phyloP scores from a whole-genome alignment of 1,284 basidiomycete species.

The Meripilus lineatus region DNA sequence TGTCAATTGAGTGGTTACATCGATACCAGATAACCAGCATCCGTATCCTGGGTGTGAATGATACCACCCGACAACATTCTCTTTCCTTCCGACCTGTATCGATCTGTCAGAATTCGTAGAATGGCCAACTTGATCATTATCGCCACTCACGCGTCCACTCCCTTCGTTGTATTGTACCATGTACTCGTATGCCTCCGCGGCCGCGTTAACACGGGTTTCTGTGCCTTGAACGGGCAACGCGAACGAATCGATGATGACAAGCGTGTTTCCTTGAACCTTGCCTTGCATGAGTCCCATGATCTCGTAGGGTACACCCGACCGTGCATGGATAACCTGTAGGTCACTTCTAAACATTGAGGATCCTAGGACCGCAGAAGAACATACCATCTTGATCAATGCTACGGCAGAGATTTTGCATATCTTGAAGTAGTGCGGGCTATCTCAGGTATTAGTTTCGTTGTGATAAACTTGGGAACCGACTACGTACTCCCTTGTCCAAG shows the following conservation, averaged over 20 bases:
- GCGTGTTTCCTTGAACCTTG: constrained; percentile 81
- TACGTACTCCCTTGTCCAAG: constrained; percentile 84
- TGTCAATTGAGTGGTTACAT: constrained; percentile 92
- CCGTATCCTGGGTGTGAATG: constrained; percentile 98
- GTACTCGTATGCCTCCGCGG: constrained; percentile 95
- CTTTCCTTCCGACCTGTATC: constrained; percentile 69
- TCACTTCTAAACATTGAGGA: neutral
- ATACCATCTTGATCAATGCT: constrained; percentile 97
- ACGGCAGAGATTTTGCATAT: constrained; percentile 93
- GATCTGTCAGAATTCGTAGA: neutral
- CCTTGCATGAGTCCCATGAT: constrained; percentile 99
- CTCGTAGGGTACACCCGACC: constrained; percentile 95
- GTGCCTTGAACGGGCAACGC: constrained; percentile 98
- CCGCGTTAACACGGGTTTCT: constrained; percentile 96
- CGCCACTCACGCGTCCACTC: constrained; percentile 61
- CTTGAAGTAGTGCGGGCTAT: constrained; percentile 56
- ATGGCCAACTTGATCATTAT: too few relatives aligned
- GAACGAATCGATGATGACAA: constrained; percentile 95
- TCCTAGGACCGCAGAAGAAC: constrained; percentile 9
- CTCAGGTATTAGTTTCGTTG: neutral
- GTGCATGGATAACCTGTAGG: constrained; percentile 88
- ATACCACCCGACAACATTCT: constrained; percentile 98
- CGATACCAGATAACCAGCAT: constrained; percentile 96
- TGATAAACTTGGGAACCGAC: too few relatives aligned
- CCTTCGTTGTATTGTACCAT: constrained; percentile 92